phyloP scores from a whole-genome alignment of 495 filamentous ascomycete species.

The Glarea lozoyensis region DNA sequence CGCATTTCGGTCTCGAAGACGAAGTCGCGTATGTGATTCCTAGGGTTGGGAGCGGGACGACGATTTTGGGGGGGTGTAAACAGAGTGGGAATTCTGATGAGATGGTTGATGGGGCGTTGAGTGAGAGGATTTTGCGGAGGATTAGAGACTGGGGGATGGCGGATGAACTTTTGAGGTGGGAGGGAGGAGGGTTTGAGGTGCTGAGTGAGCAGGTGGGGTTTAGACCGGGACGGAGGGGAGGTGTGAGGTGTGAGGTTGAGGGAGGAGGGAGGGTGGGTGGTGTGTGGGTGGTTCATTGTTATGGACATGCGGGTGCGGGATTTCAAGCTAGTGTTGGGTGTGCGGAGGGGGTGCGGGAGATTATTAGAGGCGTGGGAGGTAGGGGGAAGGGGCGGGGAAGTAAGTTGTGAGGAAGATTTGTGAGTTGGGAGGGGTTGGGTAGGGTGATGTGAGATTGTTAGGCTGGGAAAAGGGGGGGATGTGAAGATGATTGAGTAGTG shows the following conservation, averaged over 20 bases:
- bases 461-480: too few species aligned
- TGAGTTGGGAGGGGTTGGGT: too few species aligned
- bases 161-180: conserved; percentile 6
- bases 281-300: conserved; percentile 13
- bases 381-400: too few species aligned
- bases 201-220: conserved; percentile 13
- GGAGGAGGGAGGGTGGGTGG: conserved; percentile 7
- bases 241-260: conserved; percentile 14
- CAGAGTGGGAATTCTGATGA: conserved; percentile 9
- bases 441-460: too few species aligned
- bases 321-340: conserved; percentile 18
- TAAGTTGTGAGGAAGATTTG: too few species aligned
- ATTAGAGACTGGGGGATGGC: conserved; percentile 3
- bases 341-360: background rate
- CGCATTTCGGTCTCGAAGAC: background rate
- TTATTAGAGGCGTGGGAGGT: background rate
- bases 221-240: conserved; percentile 15
- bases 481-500: too few species aligned
- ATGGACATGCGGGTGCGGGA: conserved; percentile 19
- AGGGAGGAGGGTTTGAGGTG: conserved; percentile 7
- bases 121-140: conserved; percentile 8
- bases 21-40: conserved; percentile 13
- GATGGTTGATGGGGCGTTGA: conserved; percentile 6
- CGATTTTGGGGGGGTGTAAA: conserved; percentile 17
- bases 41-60: conserved; percentile 21